These are phyloP conservation scores for Fraxinus greggii DNA, from an alignment of 305 asterid species.

Conservation along the genomic window DNA sequence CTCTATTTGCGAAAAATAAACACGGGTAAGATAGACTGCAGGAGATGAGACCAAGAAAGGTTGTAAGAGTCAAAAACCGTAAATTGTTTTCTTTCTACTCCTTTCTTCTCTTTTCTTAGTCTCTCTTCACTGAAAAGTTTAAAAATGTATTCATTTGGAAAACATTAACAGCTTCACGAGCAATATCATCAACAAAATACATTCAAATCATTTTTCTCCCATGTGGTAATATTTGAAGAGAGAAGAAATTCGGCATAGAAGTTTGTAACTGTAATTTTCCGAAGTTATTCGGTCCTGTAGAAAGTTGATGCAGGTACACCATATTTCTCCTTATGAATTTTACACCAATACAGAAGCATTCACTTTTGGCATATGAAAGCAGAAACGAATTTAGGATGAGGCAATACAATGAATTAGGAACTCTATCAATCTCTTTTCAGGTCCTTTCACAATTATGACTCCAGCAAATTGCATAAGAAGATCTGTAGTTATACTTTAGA, in stretches of 20 bases:
- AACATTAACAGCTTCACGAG: background rate
- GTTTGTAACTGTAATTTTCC: background rate
- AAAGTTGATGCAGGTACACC: background rate
- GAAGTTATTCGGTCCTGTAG: background rate
- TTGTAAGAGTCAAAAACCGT: slow-evolving; percentile 2
- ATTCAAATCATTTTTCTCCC: background rate
- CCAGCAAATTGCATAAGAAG: background rate
- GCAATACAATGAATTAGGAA: background rate
- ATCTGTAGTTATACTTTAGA: background rate
- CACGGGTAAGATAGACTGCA: slow-evolving; percentile 22
- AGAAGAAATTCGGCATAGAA: background rate
- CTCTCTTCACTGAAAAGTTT: background rate
- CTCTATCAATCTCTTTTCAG: slow-evolving; percentile 1
- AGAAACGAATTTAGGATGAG: background rate
- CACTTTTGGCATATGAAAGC: slow-evolving; percentile 1
- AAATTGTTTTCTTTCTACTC: background rate
- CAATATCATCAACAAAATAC: background rate
- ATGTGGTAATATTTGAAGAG: background rate
- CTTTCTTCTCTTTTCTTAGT: background rate
- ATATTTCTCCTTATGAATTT: background rate
- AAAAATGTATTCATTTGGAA: background rate
- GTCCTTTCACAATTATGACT: background rate
- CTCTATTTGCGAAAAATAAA: slow-evolving; percentile 39
- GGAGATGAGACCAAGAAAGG: slow-evolving; percentile 16
- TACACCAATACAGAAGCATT: background rate